Evolutionary conservation across 2,329 filamentous ascomycete species (phyloP), one percentile per base, ranked within the genome.

Genomic region (Clonostachys chloroleuca): DNA sequence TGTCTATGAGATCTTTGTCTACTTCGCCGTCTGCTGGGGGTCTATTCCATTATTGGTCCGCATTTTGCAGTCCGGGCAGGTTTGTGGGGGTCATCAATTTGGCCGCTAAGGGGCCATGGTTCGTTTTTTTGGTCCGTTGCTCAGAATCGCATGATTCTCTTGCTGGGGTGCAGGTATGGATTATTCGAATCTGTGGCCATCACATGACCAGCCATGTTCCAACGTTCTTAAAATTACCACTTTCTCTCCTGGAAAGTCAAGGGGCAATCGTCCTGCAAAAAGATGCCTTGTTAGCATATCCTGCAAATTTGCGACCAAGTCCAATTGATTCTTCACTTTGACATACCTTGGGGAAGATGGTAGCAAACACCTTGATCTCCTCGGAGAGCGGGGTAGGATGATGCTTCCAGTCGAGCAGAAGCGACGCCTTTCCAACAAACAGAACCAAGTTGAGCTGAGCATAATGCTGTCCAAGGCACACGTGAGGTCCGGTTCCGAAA

Each of bases 301-400:
- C 12, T 16, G 8, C 7, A 9, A 46, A 20, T 17, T 30, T 30
- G 34, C 42, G 12, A 16, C 18, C 5, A 20, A 16, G 34, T 14
- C n/a, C 13, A 10, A 12, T n/a, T n/a, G 5, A n/a, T 39, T 12
- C 14, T n/a, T 18, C 7, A n/a, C 36, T 39, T 6, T 43, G 45
- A 72, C 84, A 67, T 72, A 95, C 92, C 87, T 87, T 87, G 47
- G 94, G 94, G 79, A 99, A 99, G 58, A 99, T 95, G 30, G 91
- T 96, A 39, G 94, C 94, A 72, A 97, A 99, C 56, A 97, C 92
- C 75, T 95, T 92, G 69, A 99, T 97, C 68, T 95, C 86, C 72
- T 99, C 94, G 0, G 89, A 95, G 49, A 77, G 62, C 0, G 87
- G 83, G 12, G 94, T 97, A 16, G 90, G 71, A 64, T 90, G 83